Conservation (phyloP, 805 yeast genomes). For the Tanozyma kutaoensis region DNA sequence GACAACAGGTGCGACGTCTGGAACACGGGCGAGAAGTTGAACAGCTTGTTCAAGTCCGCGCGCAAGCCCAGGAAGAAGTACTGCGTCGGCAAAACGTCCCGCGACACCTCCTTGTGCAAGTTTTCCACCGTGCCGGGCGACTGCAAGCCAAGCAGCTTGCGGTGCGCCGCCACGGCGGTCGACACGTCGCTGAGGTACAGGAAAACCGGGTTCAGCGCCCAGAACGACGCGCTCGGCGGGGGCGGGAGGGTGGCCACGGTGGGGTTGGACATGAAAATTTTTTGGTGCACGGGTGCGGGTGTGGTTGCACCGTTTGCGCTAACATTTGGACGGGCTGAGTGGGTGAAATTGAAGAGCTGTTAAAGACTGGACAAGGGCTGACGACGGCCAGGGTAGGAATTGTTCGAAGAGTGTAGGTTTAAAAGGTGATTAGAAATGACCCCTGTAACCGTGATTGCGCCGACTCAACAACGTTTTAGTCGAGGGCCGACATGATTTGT, state of each 20-base stretch:
- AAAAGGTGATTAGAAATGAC: too few species aligned
- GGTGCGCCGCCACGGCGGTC: constrained; percentile 58
- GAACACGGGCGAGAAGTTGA: constrained; percentile 85
- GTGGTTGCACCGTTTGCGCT: too few species aligned
- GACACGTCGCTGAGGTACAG: constrained; percentile 69
- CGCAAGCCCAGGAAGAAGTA: constrained; percentile 90
- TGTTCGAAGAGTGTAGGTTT: too few species aligned
- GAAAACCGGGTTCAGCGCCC: constrained; percentile 77
- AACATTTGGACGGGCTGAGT: too few species aligned
- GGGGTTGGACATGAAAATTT: constrained; percentile 36
- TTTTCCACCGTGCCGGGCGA: constrained; percentile 95
- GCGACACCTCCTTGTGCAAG: constrained; percentile 82
- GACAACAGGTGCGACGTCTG: constrained; percentile 92
- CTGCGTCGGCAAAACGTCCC: constrained; percentile 84
- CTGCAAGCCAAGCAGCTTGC: constrained; percentile 66
- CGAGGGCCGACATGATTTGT: too few species aligned
- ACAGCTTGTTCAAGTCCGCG: constrained; percentile 91
- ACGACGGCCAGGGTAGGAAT: too few species aligned
- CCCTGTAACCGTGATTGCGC: too few species aligned
- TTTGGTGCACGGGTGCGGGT: too few species aligned
- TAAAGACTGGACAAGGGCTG: too few species aligned
- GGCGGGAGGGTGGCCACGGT: constrained; percentile 47
- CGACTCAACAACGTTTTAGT: too few species aligned
- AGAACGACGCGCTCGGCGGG: constrained; percentile 41
- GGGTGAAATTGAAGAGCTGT: too few species aligned